A percentile compares a stretch with the other conserved stretches of the same genome.
These are phyloP conservation scores for Gossypium anomalum DNA, from an alignment of 345 rosid genomes.

Conservation along the genomic window DNA sequence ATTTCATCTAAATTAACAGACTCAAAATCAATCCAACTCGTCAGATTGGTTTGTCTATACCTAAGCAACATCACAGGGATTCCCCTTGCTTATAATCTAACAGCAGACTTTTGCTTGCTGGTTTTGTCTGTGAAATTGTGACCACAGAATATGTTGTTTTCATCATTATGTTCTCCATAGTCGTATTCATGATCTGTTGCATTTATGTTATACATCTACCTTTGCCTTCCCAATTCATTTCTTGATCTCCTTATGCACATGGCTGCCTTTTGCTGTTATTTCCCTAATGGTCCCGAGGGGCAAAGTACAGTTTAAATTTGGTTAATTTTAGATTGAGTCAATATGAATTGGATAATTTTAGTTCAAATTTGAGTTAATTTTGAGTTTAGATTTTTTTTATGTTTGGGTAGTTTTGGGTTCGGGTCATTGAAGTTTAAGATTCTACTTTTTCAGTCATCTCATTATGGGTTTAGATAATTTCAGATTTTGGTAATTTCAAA, in stretches of 20 bases:
- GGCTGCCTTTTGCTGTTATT: constrained; percentile 10
- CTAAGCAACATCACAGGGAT: constrained; percentile 13
- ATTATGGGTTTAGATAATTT: too few relatives aligned
- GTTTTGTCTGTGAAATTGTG: not conserved
- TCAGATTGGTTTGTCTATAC: not conserved
- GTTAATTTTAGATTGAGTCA: too few relatives aligned
- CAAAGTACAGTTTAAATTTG: not conserved
- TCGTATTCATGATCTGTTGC: constrained; percentile 14
- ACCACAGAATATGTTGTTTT: not conserved
- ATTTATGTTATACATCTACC: constrained; percentile 27
- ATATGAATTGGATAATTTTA: too few relatives aligned
- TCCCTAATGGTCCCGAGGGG: not conserved
- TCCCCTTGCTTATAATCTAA: not conserved
- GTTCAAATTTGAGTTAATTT: too few relatives aligned
- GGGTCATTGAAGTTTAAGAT: too few relatives aligned
- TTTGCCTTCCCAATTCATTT: not conserved
- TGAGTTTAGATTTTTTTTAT: too few relatives aligned
- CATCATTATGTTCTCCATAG: not conserved
- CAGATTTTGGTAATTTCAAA: too few relatives aligned
- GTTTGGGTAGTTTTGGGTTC: too few relatives aligned
- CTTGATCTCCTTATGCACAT: constrained; percentile 20
- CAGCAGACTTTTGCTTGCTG: not conserved
- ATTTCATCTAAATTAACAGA: too few relatives aligned
- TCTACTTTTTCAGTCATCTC: too few relatives aligned
- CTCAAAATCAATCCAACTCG: too few relatives aligned